Evolutionary conservation across 2,329 filamentous ascomycete species (phyloP).

Genomic region (Aspergillus clavatus): DNA sequence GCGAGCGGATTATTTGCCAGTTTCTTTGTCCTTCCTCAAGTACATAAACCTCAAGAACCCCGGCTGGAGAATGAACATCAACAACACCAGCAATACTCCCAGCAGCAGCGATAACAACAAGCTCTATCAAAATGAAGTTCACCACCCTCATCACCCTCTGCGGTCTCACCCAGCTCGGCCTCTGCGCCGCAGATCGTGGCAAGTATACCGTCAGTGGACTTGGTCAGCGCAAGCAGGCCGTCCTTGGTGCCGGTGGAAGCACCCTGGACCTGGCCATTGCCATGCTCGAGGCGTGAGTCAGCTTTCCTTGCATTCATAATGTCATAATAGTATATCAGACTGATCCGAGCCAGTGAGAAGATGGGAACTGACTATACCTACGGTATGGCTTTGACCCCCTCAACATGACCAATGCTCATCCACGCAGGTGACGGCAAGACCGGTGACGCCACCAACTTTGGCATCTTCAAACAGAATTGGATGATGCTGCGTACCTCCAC

Average conservation of each 20-base stretch:
- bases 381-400: no score
- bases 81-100: neutral
- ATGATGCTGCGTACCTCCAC: constrained; percentile 25
- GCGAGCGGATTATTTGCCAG: no score
- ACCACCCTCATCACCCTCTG: neutral
- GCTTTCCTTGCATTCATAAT: neutral
- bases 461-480: constrained; percentile 33
- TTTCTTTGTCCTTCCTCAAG: no score
- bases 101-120: no score
- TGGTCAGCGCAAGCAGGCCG: constrained; percentile 18
- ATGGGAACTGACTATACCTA: constrained; percentile 22
- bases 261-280: constrained; percentile 23
- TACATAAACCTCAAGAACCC: neutral
- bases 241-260: constrained; percentile 18
- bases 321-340: no score
- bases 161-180: constrained; percentile 1
- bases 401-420: no score
- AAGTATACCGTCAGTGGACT: constrained; percentile 14
- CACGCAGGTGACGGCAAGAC: constrained; percentile 28
- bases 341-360: constrained; percentile 5
- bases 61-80: neutral
- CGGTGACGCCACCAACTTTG: constrained; percentile 28
- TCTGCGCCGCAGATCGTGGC: constrained; percentile 16
- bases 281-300: constrained; percentile 21
- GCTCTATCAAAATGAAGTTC: constrained; percentile 4